These are phyloP conservation scores for Teratosphaeria nubilosa DNA, from an alignment of 2,329 filamentous ascomycete genomes.

Conservation along the genomic window DNA sequence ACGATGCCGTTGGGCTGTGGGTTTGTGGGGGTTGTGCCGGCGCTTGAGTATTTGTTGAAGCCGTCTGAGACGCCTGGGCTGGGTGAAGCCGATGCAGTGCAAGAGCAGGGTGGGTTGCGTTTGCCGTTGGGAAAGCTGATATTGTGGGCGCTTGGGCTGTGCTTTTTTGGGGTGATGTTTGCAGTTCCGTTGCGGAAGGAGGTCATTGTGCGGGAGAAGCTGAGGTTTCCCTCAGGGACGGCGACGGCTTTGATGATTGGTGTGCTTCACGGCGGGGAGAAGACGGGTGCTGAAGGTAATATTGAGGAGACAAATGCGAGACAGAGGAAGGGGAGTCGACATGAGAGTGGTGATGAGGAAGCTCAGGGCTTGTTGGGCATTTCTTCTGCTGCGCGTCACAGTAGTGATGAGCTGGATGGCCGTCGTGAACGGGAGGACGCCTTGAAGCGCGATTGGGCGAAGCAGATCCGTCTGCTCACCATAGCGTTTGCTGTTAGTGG, in stretches of 20 bases:
- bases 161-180: conserved; percentile 94
- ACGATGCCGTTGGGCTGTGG: conserved; percentile 95
- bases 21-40: conserved; percentile 89
- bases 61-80: conserved; percentile 49
- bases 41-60: conserved; percentile 75
- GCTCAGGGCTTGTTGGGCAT: conserved; percentile 25
- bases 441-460: conserved; percentile 45
- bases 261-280: conserved; percentile 62
- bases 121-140: conserved; percentile 61
- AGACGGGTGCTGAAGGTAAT: conserved; percentile 25
- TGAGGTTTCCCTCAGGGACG: conserved; percentile 92
- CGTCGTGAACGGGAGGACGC: conserved; percentile 14
- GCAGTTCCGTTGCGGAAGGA: conserved; percentile 83
- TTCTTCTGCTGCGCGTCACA: conserved; percentile 3
- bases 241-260: conserved; percentile 90
- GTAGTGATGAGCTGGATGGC: not conserved
- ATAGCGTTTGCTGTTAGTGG: conserved; percentile 52
- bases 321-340: conserved; percentile 13
- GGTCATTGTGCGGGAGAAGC: conserved; percentile 82
- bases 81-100: not conserved
- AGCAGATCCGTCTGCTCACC: conserved; percentile 50
- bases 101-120: conserved; percentile 18
- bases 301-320: conserved; percentile 25
- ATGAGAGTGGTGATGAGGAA: conserved; percentile 16
- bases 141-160: conserved; percentile 84